These are phyloP conservation scores for Moringa oleifera DNA, from an alignment of 345 rosid species.

Conservation along the genomic window DNA sequence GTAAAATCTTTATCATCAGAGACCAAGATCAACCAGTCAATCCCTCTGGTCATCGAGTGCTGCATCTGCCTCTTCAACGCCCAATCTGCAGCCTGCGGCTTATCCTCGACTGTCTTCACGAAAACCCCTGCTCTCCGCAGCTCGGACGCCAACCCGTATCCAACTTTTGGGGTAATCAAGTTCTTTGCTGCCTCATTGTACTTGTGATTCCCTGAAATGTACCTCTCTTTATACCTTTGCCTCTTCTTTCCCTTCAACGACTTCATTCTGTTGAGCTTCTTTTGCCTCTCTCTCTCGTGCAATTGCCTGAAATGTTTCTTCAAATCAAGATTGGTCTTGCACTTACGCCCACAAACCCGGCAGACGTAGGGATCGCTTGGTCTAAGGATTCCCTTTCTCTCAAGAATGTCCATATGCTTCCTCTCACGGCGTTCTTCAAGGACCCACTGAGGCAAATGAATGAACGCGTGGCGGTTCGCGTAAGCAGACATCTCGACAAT, in stretches of 20 bases:
- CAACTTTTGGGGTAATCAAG: conserved; percentile 54
- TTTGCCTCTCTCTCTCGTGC: conserved; percentile 82
- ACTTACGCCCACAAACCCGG: conserved; percentile 80
- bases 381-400: conserved; percentile 42
- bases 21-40: conserved; percentile 82
- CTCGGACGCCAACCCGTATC: conserved; percentile 75
- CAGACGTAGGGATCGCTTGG: conserved; percentile 51
- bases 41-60: conserved; percentile 80
- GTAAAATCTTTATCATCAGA: conserved; percentile 83
- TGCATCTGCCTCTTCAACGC: conserved; percentile 90
- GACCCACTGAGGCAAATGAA: conserved; percentile 79
- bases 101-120: conserved; percentile 84
- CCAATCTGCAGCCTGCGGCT: conserved; percentile 98
- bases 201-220: conserved; percentile 64
- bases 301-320: conserved; percentile 86
- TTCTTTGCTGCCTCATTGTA: conserved; percentile 67
- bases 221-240: conserved; percentile 65
- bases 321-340: conserved; percentile 71
- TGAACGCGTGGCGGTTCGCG: conserved; percentile 89
- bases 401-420: conserved; percentile 53
- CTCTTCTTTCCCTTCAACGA: conserved; percentile 81
- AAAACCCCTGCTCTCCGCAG: conserved; percentile 72
- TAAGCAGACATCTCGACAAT: conserved; percentile 76
- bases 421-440: conserved; percentile 58
- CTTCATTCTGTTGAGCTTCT: conserved; percentile 75